Base-by-base conservation (phyloP, 1,284 basidiomycete genomes). In the Apiotrichum mycotoxinovorans region DNA sequence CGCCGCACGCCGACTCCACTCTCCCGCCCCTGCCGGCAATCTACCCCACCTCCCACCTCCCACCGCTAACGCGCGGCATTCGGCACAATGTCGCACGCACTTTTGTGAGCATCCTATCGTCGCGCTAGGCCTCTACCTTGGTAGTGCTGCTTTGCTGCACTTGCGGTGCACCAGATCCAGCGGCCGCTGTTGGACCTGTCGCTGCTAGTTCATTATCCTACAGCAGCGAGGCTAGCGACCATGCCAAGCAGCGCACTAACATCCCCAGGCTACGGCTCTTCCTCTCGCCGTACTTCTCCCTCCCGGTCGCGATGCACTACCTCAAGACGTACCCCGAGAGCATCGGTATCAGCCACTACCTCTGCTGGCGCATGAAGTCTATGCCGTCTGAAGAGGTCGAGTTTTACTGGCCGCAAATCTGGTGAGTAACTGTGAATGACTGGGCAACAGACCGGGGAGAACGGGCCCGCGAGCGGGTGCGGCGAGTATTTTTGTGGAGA, bases 391-490 rank as follows among this genome's bases (percentile, higher is more conserved):
- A 86, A 55, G 91, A 97, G 65, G 81, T 97, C 56, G 85, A 88
- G 68, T 93, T 95, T 76, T 91, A 95, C 66, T 97, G 94, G 93
- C 91, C 92, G 22, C 94, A 96, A 75, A 84, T 97, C 75, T 96
- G 91, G 92, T 94, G 69, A 48, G 79, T 67, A 34, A 15, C 20
- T 25, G n/a, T n/a, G n/a, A n/a, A n/a, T n/a, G n/a, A n/a, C n/a
- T n/a, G n/a, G n/a, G n/a, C n/a, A n/a, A n/a, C n/a, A n/a, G n/a
- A n/a, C n/a, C n/a, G n/a, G n/a, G n/a, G n/a, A n/a, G n/a, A n/a
- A n/a, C n/a, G n/a, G n/a, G n/a, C n/a, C n/a, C n/a, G n/a, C n/a
- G n/a, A 2, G 37, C 37, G 34, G 34, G 17, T 35, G 3, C 34
- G 4, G 34, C 37, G 17, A n/a, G 14, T 34, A 34, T 34, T 14